phyloP scores from a whole-genome alignment of 2,329 filamentous ascomycete genomes.

The Ophiostoma populinum region DNA sequence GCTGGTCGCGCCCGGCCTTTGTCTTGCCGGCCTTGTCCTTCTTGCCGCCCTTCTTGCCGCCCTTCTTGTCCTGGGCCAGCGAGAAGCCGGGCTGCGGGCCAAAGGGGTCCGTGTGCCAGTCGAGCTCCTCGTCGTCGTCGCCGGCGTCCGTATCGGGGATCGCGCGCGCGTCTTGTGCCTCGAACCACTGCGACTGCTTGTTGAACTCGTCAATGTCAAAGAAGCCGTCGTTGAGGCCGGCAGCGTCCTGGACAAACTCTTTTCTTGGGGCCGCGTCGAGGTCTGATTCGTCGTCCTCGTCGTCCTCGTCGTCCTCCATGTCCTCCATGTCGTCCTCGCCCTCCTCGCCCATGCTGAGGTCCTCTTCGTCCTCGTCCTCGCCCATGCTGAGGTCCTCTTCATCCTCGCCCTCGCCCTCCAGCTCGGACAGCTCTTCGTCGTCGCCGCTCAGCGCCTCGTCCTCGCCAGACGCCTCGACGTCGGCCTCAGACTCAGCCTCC shows the following conservation, averaged over 20 bases:
- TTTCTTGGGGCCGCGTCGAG: constrained; percentile 30
- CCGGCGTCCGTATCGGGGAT: constrained; percentile 57
- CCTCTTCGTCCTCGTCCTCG: constrained; percentile 17
- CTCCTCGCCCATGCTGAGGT: constrained; percentile 12
- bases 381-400: constrained; percentile 18
- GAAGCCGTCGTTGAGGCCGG: constrained; percentile 91
- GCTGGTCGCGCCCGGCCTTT: constrained; percentile 4
- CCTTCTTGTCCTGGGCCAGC: constrained; percentile 15
- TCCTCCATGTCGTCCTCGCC: constrained; percentile 19
- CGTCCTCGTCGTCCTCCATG: constrained; percentile 14
- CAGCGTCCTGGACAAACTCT: constrained; percentile 51
- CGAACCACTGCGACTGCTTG: constrained; percentile 75
- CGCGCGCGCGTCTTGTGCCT: constrained; percentile 65
- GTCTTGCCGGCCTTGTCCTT: background rate
- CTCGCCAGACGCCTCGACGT: constrained; percentile 15
- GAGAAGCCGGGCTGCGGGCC: constrained; percentile 15
- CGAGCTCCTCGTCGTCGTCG: constrained; percentile 60
- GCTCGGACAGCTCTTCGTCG: no score
- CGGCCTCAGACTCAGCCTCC: constrained; percentile 12
- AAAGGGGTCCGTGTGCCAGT: constrained; percentile 72
- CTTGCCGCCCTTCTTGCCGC: constrained; percentile 9
- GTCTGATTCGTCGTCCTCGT: constrained; percentile 26
- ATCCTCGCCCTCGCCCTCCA: constrained; percentile 11
- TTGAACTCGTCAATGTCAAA: constrained; percentile 98
- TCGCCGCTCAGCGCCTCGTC: constrained; percentile 14